A percentile compares a stretch with the other conserved stretches of the same genome.
These are phyloP conservation scores for Raffaelea deltoideospora DNA, from an alignment of 2,329 filamentous ascomycete genomes.

Conservation along the genomic window DNA sequence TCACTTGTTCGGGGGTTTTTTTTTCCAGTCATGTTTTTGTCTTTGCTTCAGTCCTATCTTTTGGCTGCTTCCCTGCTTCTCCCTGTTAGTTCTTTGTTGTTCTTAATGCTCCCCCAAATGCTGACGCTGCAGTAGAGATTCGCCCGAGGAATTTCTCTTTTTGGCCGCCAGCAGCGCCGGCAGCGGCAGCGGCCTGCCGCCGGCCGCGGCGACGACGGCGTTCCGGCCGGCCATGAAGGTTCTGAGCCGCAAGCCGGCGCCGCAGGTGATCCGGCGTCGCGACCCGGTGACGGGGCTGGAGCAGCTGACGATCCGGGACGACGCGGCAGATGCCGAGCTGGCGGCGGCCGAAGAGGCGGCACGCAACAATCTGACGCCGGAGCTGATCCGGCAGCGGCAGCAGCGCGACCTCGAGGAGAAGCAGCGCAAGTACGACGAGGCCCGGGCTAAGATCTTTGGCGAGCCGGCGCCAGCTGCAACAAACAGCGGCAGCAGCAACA, in stretches of 20 bases:
- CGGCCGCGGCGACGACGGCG: constrained; percentile 41
- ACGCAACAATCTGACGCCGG: constrained; percentile 49
- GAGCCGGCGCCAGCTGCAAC: constrained; percentile 20
- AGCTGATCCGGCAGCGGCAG: constrained; percentile 65
- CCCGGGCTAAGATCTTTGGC: constrained; percentile 75
- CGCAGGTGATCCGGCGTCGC: constrained; percentile 41
- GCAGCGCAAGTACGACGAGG: constrained; percentile 79
- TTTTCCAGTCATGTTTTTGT: neutral
- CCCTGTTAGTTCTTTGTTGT: neutral
- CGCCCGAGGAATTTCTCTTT: constrained; percentile 60
- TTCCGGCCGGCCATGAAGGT: constrained; percentile 78
- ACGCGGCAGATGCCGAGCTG: constrained; percentile 52
- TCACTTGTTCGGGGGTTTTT: neutral
- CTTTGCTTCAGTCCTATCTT: neutral
- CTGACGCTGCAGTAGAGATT: constrained; percentile 43
- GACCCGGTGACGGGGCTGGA: constrained; percentile 35
- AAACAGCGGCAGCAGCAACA: constrained; percentile 4
- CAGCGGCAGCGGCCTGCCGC: constrained; percentile 21
- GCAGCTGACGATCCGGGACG: constrained; percentile 26
- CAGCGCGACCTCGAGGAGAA: constrained; percentile 76
- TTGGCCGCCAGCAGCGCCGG: constrained; percentile 26
- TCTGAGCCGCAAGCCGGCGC: constrained; percentile 64
- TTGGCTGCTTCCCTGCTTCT: neutral
- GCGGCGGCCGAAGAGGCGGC: constrained; percentile 55
- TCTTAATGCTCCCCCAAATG: constrained; percentile 2